Evolutionary conservation across 768 basidiomycete genomes (phyloP), one percentile per base, ranked within the genome.

Genomic region (Leccinum fibrillosum): DNA sequence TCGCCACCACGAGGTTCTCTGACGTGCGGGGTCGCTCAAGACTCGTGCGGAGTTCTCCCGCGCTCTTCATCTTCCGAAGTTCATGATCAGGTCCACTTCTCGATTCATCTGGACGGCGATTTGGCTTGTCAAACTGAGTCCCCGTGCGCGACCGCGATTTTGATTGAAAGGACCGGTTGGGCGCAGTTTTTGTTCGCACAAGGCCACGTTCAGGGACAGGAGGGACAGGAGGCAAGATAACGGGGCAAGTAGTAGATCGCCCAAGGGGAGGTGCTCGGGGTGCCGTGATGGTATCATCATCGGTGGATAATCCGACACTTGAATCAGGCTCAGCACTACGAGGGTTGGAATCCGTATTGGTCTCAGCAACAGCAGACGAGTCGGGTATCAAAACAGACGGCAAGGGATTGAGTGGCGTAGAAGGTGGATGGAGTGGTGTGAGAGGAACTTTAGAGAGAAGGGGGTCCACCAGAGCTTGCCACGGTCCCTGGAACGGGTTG

Each of bases 401-500:
- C 44, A 78, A 71, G 42, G 84, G 82, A 59, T 84, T 77, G 44
- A 80, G 78, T 28, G 86, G 87, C 2, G 85, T 86, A 19, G 85
- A 86, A 13, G 83, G 84, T 42, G 86, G 86, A 73, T 85, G 88
- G 32, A 78, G 71, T 23, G 86, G 86, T 2, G 83, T 81, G 66
- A 79, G 73, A 25, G 86, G 82, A 23, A 76, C 70, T 67, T 85
- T 85, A 53, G 86, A 80, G 9, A 94, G 77, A 50, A 98, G 78
- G 1, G 94, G 93, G 57, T 89, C 90, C 25, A 97, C 86, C 54
- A 99, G 78, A 32, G 90, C 86, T 68, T 88, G 86, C 92, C 94
- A 97, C 1, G 92, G 91, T 8, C 90, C 91, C 65, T 92, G 90
- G 74, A 99, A 98, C 8, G 95, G 94, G 71, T 99, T 99, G 17